These are phyloP conservation scores for Pneumocystis murina DNA, from an alignment of 1,139 yeast genomes.

Conservation along the genomic window DNA sequence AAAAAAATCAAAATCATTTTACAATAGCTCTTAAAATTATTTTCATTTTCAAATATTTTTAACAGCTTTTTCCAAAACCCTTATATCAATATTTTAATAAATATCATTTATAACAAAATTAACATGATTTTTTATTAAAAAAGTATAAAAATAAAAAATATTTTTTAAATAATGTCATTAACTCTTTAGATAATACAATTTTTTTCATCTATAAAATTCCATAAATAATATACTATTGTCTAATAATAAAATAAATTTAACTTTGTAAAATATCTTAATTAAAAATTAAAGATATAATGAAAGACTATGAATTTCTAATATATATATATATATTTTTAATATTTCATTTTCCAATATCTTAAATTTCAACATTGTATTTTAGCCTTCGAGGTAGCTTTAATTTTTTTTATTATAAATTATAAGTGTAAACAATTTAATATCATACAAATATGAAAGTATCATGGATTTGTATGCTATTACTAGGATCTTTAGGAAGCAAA, in stretches of 20 bases:
- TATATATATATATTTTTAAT: background rate
- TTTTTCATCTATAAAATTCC: no score
- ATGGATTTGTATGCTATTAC: background rate
- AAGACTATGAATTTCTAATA: background rate
- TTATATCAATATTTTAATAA: background rate
- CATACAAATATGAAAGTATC: background rate
- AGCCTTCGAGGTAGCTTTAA: background rate
- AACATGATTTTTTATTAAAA: no score
- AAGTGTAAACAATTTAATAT: background rate
- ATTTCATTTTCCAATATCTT: background rate
- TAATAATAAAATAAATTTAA: background rate
- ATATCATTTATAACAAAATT: no score
- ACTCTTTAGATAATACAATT: background rate
- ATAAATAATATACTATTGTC: background rate
- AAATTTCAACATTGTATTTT: background rate
- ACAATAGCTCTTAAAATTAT: background rate
- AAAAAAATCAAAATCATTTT: background rate
- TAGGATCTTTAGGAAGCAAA: background rate
- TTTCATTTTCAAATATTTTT: background rate
- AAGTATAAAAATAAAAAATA: no score
- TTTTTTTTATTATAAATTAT: background rate
- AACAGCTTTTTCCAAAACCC: background rate
- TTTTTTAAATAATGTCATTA: no score
- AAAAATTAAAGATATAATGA: background rate
- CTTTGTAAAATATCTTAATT: background rate